Conservation (phyloP, 345 rosid genomes). For the Dipteronia sinensis region DNA sequence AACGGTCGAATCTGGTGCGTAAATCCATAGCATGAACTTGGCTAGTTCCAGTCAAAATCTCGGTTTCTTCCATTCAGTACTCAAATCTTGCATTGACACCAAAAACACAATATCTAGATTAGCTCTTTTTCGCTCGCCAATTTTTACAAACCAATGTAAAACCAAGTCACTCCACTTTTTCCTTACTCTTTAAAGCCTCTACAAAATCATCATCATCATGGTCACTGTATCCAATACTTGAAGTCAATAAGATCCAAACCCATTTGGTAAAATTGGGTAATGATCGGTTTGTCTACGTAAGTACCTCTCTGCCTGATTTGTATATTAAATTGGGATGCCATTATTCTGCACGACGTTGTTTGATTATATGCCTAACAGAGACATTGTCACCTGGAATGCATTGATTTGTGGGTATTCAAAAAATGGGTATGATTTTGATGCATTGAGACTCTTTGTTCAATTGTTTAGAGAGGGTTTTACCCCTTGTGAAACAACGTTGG, state of each 20-base stretch:
- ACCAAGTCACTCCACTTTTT: slow-evolving; percentile 60
- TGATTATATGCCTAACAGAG: slow-evolving; percentile 69
- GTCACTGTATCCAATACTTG: slow-evolving; percentile 23
- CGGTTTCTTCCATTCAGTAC: slow-evolving; percentile 47
- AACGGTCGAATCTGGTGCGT: neutral
- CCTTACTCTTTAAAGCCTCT: slow-evolving; percentile 49
- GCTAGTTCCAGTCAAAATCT: slow-evolving; percentile 33
- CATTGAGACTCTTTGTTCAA: slow-evolving; percentile 46
- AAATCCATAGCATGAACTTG: slow-evolving; percentile 30
- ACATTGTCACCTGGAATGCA: slow-evolving; percentile 79
- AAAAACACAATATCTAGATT: slow-evolving; percentile 41
- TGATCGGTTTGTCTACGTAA: slow-evolving; percentile 52
- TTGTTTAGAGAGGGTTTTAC: slow-evolving; percentile 61
- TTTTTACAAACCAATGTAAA: slow-evolving; percentile 37
- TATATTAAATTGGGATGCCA: slow-evolving; percentile 47
- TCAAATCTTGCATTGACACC: slow-evolving; percentile 43
- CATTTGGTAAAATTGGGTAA: slow-evolving; percentile 56
- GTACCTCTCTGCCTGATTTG: slow-evolving; percentile 54
- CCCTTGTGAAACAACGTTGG: slow-evolving; percentile 56
- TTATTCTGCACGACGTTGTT: slow-evolving; percentile 45
- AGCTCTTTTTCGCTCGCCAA: slow-evolving; percentile 49
- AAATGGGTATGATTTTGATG: slow-evolving; percentile 49
- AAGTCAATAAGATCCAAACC: slow-evolving; percentile 50
- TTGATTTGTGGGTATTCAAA: slow-evolving; percentile 73
- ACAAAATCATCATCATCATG: slow-evolving; percentile 31